A percentile compares a stretch with the other conserved stretches of the same genome.
Conservation (phyloP, 805 yeast species). For the Saturnispora quitensis region DNA sequence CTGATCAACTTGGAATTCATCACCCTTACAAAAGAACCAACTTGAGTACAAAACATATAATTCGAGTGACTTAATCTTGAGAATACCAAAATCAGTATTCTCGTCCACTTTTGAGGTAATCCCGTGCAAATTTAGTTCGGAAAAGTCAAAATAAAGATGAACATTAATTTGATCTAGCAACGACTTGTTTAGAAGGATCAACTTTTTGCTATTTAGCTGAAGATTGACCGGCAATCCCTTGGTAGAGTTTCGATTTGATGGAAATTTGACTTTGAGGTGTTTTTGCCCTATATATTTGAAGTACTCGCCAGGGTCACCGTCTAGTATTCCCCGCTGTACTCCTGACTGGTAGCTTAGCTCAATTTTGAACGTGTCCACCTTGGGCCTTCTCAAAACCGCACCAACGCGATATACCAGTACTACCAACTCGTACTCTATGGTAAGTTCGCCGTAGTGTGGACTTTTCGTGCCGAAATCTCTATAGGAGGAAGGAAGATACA, state of each 20-base stretch:
- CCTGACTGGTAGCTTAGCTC: constrained; percentile 3
- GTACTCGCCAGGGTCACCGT: neutral
- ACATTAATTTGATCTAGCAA: neutral
- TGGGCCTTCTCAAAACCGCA: neutral
- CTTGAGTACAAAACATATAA: neutral
- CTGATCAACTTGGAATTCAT: neutral
- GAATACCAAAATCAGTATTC: constrained; percentile 1
- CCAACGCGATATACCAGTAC: neutral
- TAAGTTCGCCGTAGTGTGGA: neutral
- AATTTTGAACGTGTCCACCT: neutral
- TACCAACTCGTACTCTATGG: neutral
- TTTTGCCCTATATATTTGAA: neutral
- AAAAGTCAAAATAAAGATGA: neutral
- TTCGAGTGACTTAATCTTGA: constrained; percentile 1
- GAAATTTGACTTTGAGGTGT: neutral
- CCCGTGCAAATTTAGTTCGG: neutral
- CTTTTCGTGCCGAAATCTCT: neutral
- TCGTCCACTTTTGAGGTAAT: neutral
- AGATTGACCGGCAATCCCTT: neutral
- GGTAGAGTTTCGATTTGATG: no score
- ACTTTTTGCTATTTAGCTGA: neutral
- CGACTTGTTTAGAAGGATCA: neutral
- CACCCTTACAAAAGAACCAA: neutral
- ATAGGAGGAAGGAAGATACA: constrained; percentile 3
- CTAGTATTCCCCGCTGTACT: neutral